Evolutionary conservation across 139 green algal genomes (phyloP).

Genomic region (Coelastrella sp.): DNA sequence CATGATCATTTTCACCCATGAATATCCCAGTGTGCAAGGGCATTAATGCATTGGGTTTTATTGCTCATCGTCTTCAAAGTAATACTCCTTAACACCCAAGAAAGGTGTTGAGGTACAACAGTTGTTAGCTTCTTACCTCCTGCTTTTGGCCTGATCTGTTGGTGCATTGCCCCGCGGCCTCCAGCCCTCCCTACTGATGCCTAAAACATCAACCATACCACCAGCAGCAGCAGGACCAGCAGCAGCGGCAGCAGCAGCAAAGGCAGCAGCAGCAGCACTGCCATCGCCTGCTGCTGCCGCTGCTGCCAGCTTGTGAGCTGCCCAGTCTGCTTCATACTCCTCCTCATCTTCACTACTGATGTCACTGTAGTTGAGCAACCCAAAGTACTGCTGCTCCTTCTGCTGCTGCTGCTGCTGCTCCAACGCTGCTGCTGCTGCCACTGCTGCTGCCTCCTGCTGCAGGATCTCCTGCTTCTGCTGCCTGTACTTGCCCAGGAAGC

Average conservation of each 20-base stretch:
- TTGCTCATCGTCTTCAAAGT: no score
- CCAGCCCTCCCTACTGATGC: background rate
- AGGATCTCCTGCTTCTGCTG: background rate
- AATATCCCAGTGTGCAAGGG: no score
- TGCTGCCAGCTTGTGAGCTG: background rate
- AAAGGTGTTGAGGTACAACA: background rate
- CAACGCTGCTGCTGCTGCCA: background rate
- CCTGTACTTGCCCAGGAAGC: background rate
- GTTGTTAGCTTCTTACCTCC: background rate
- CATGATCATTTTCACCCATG: no score
- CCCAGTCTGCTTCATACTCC: background rate
- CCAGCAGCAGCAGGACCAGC: background rate
- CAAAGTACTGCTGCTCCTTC: constrained; percentile 8
- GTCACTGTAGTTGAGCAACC: background rate
- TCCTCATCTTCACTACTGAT: background rate
- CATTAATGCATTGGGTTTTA: no score
- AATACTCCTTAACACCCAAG: no score
- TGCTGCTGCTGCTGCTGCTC: background rate
- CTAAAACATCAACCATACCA: background rate
- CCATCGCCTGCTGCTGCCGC: background rate
- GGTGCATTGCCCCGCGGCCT: background rate
- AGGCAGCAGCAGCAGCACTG: constrained; percentile 12
- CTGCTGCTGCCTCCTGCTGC: background rate
- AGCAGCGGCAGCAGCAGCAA: constrained; percentile 38
- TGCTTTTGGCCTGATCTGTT: background rate